Conservation (phyloP, 306 rosid genomes). For the Casuarina cunninghamiana region DNA sequence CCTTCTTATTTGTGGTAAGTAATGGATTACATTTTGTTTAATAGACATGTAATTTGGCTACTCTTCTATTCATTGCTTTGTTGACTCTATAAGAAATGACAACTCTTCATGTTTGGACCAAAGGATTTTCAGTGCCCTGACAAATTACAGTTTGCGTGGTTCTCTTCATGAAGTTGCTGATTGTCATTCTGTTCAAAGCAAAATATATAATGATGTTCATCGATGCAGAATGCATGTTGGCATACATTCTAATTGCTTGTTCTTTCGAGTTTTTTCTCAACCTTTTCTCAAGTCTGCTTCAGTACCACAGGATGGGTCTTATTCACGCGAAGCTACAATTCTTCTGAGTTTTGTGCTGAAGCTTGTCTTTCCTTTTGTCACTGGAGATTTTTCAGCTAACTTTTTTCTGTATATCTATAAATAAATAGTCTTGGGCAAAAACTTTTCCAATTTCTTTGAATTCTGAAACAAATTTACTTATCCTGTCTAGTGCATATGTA, state of each 20-base stretch:
- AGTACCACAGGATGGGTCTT: neutral
- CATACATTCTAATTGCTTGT: neutral
- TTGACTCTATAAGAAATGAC: neutral
- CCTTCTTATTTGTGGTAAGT: constrained; percentile 24
- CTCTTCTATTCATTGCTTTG: neutral
- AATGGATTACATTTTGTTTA: constrained; percentile 8
- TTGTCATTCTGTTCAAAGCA: neutral
- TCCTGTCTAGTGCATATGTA: neutral
- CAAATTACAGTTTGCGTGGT: neutral
- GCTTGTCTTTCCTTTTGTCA: neutral
- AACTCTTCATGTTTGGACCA: neutral
- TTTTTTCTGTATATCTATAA: neutral
- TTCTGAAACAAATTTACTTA: neutral
- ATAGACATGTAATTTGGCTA: neutral
- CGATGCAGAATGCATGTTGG: neutral
- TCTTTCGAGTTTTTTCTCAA: neutral
- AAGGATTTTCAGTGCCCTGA: neutral
- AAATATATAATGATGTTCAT: neutral
- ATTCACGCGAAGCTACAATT: neutral
- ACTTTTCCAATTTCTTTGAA: neutral
- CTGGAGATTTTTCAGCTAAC: neutral
- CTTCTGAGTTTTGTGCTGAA: neutral
- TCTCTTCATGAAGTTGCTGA: neutral
- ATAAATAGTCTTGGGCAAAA: neutral
- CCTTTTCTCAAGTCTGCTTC: neutral